These are phyloP conservation scores for Neospermospora avenae DNA, from an alignment of 2,329 filamentous ascomycete species.

Conservation along the genomic window DNA sequence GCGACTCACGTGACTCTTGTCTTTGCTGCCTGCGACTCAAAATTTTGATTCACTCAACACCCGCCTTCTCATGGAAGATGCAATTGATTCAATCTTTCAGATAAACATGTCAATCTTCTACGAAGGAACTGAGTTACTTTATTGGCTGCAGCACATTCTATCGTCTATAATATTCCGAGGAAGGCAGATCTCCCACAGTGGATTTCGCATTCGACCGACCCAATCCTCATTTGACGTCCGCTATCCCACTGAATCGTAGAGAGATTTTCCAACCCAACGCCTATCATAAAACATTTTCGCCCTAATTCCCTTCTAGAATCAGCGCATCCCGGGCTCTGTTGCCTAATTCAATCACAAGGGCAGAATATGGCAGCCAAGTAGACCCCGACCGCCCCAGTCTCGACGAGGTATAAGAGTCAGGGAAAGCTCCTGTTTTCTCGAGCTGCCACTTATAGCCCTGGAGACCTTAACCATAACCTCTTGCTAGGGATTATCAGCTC, in stretches of 20 bases:
- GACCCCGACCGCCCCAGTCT: conserved; percentile 86
- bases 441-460: conserved; percentile 37
- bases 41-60: not conserved
- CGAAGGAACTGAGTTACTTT: too few species aligned
- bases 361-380: conserved; percentile 87
- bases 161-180: too few species aligned
- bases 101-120: too few species aligned
- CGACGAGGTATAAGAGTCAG: conserved; percentile 73
- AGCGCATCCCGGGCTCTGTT: not conserved
- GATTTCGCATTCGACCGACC: not conserved
- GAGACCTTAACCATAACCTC: conserved; percentile 67
- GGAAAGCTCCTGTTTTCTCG: conserved; percentile 52
- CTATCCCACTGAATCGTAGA: not conserved
- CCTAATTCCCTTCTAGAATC: not conserved
- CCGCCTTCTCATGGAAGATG: not conserved
- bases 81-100: too few species aligned
- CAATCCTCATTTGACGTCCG: not conserved
- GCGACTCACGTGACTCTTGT: conserved; percentile 12
- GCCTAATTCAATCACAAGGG: conserved; percentile 52
- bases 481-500: conserved; percentile 47
- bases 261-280: conserved; percentile 13
- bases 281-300: conserved; percentile 22
- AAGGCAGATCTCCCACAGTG: not conserved
- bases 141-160: too few species aligned
- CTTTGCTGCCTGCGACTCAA: not conserved